Evolutionary conservation across 1,284 basidiomycete species (phyloP).

Genomic region (Trichosporon sp.): DNA sequence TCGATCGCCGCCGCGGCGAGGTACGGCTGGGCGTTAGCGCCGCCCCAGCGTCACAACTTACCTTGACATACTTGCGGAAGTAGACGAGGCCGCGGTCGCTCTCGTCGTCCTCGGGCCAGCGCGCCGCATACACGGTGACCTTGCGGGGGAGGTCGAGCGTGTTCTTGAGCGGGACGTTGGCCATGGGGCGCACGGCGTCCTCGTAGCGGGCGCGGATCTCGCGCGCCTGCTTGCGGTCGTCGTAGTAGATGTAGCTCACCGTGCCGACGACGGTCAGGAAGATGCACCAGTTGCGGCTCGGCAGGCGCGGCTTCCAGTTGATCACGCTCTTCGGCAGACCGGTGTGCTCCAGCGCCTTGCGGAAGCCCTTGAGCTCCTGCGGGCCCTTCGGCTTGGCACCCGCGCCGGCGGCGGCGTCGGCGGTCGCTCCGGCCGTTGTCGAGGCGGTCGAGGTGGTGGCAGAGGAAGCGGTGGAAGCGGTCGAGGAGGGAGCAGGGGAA

Average conservation of each 20-base stretch:
- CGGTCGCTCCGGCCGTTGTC: not conserved
- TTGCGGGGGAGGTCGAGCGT: slow-evolving; percentile 70
- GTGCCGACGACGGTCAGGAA: slow-evolving; percentile 73
- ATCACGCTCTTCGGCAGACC: slow-evolving; percentile 52
- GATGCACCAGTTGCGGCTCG: slow-evolving; percentile 83
- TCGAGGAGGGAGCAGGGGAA: not conserved
- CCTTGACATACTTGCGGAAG: slow-evolving; percentile 96
- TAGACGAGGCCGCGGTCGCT: slow-evolving; percentile 74
- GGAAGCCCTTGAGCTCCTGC: slow-evolving; percentile 34
- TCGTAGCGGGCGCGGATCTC: slow-evolving; percentile 72
- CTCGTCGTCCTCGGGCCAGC: slow-evolving; percentile 94
- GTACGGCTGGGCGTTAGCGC: slow-evolving; percentile 63
- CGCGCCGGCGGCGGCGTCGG: not conserved
- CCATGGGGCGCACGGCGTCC: slow-evolving; percentile 70
- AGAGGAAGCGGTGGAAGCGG: not conserved
- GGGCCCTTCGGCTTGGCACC: slow-evolving; percentile 6
- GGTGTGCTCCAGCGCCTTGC: slow-evolving; percentile 50
- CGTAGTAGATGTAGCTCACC: slow-evolving; percentile 68
- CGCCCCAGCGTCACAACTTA: slow-evolving; percentile 51
- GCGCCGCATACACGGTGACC: slow-evolving; percentile 78
- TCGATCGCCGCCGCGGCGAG: slow-evolving; percentile 91
- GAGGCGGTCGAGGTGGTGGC: not conserved
- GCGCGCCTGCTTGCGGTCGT: slow-evolving; percentile 76
- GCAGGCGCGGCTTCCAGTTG: slow-evolving; percentile 57
- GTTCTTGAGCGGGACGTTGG: slow-evolving; percentile 60